Evolutionary conservation across 306 rosid species (phyloP).

Genomic region (Cyclanthera cordifolia): DNA sequence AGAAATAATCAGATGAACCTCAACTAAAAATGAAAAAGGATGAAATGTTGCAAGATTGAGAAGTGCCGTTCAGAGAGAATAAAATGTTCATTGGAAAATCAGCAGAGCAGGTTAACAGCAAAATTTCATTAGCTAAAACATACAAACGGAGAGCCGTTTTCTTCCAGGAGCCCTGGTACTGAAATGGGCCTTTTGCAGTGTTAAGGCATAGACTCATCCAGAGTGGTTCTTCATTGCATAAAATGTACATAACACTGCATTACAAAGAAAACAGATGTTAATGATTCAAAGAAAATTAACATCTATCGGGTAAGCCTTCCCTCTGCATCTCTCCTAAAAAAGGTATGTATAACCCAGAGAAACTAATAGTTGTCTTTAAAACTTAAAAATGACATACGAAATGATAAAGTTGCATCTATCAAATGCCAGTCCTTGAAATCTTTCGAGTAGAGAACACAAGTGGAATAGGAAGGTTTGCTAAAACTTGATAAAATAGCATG

Average conservation of each 20-base stretch:
- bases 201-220: constrained; percentile 78
- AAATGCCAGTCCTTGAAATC: not conserved
- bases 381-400: not conserved
- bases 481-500: not conserved
- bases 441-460: not conserved
- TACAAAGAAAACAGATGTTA: not conserved
- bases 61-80: not conserved
- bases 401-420: not conserved
- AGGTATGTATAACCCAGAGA: not conserved
- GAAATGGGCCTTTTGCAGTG: constrained; percentile 45
- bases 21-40: not conserved
- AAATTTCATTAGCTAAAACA: constrained; percentile 13
- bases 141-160: constrained; percentile 64
- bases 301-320: not conserved
- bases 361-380: not conserved
- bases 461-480: not conserved
- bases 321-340: not conserved
- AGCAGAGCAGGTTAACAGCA: not conserved
- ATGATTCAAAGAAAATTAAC: not conserved
- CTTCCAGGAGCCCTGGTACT: constrained; percentile 86
- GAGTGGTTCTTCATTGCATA: constrained; percentile 82
- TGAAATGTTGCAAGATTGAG: not conserved
- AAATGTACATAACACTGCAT: constrained; percentile 74
- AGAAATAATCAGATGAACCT: not conserved
- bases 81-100: not conserved